Evolutionary conservation across 495 filamentous ascomycete genomes (phyloP).

Genomic region (Penicillium cataractarum): DNA sequence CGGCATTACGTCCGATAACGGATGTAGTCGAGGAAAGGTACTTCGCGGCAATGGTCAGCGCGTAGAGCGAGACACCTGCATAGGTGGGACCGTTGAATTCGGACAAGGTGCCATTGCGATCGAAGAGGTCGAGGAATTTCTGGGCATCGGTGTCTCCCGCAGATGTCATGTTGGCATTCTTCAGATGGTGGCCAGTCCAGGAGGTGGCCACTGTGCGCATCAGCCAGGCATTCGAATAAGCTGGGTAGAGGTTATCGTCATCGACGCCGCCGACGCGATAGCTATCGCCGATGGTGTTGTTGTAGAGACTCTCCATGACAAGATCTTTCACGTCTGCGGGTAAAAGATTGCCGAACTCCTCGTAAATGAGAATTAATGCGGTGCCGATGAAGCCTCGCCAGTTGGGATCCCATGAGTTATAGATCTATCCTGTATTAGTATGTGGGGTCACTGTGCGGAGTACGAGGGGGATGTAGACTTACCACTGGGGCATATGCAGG

Average conservation of each 20-base stretch:
- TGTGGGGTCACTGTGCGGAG: neutral
- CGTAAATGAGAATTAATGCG: slow-evolving; percentile 40
- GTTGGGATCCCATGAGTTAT: slow-evolving; percentile 48
- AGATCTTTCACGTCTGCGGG: slow-evolving; percentile 28
- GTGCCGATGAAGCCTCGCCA: slow-evolving; percentile 48
- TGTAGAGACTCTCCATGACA: slow-evolving; percentile 38
- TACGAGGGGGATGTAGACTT: neutral
- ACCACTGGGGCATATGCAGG: slow-evolving; percentile 34
- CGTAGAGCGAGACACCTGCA: slow-evolving; percentile 45
- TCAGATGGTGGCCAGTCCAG: slow-evolving; percentile 40
- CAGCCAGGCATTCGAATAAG: slow-evolving; percentile 47
- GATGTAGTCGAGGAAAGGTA: slow-evolving; percentile 29
- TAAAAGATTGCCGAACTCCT: slow-evolving; percentile 42
- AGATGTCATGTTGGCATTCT: slow-evolving; percentile 42
- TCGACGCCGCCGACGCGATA: slow-evolving; percentile 50
- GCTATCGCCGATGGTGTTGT: slow-evolving; percentile 40
- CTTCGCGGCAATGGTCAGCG: slow-evolving; percentile 44
- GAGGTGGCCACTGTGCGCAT: slow-evolving; percentile 44
- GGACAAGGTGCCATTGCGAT: slow-evolving; percentile 39
- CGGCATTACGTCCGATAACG: slow-evolving; percentile 35
- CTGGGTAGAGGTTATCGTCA: slow-evolving; percentile 47
- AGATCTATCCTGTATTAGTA: slow-evolving; percentile 23
- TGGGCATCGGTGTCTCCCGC: slow-evolving; percentile 38
- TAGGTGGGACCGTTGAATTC: slow-evolving; percentile 51
- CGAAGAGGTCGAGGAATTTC: slow-evolving; percentile 43